phyloP scores from a whole-genome alignment of 2,329 filamentous ascomycete genomes.

The Xylariaceae sp. region DNA sequence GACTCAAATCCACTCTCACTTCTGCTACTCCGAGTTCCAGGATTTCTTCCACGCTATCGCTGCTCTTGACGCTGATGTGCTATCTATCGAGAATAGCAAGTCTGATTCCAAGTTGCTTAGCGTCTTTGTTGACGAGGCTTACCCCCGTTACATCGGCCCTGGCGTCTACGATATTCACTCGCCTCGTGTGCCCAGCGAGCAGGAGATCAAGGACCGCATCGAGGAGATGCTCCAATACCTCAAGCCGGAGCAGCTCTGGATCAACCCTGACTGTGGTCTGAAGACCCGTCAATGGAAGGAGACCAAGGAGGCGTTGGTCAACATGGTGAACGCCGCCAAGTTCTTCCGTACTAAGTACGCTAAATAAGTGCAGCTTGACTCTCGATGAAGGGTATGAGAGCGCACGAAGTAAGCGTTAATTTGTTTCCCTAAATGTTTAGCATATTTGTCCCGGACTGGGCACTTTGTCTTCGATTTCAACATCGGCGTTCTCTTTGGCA shows the following conservation, averaged over 20 bases:
- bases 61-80: slow-evolving; percentile 94
- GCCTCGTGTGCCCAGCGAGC: slow-evolving; percentile 92
- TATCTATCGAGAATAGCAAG: slow-evolving; percentile 99
- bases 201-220: slow-evolving; percentile 98
- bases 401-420: slow-evolving; percentile 32
- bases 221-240: slow-evolving; percentile 98
- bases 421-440: slow-evolving; percentile 41
- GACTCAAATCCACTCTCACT: slow-evolving; percentile 99
- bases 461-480: slow-evolving; percentile 59
- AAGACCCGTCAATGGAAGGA: slow-evolving; percentile 99
- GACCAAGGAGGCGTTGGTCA: slow-evolving; percentile 93
- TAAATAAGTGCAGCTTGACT: slow-evolving; percentile 54
- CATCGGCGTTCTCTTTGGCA: slow-evolving; percentile 57
- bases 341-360: slow-evolving; percentile 89
- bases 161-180: slow-evolving; percentile 99
- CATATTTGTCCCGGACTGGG: slow-evolving; percentile 38
- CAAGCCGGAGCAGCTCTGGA: slow-evolving; percentile 98
- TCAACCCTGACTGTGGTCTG: slow-evolving; percentile 98
- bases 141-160: slow-evolving; percentile 97
- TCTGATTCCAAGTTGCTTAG: slow-evolving; percentile 98
- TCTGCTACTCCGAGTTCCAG: slow-evolving; percentile 99
- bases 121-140: slow-evolving; percentile 96
- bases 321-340: slow-evolving; percentile 99
- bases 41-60: slow-evolving; percentile 99
- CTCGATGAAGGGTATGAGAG: slow-evolving; percentile 22